Evolutionary conservation across 2,329 filamentous ascomycete species (phyloP), one percentile per base, ranked within the genome.

Genomic region (Pseudocercospora cruenta): DNA sequence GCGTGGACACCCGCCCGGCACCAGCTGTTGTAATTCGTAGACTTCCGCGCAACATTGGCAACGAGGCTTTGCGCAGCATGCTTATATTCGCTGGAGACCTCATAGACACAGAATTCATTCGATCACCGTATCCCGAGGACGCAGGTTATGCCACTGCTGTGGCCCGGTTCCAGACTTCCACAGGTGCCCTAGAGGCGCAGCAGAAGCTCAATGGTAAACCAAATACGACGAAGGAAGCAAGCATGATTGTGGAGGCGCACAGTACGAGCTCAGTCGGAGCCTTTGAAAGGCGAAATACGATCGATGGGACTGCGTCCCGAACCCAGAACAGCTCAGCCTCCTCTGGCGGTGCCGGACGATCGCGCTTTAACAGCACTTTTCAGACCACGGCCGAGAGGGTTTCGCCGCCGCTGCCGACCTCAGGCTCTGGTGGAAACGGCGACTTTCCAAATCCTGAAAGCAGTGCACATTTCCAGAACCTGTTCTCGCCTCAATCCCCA

Each of bases 401-500:
- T 58, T 86, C 88, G 26, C 87, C 88, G 43, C 85, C 88, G 3
- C 63, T 77, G 33, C 60, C 71, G 49, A 70, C 68, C 36, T 83
- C 85, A 66, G 76, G 76, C 65, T 88, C 84, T 67, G 81, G 81
- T 49, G 80, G 82, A 60, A 84, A 83, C 63, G 85, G 82, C 66
- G 88, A 91, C 67, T 83, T 90, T 58, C 82, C 86, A n/a, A 84
- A 85, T 60, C 82, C 85, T 2, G 87, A 88, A 33, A 79, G 81
- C 3, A 84, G 78, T 74, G 77, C 80, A 16, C 81, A 84, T 65
- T 87, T 87, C 71, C 87, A 89, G 70, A 88, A 82, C 67, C 79
- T 92, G 26, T 93, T 92, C 78, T 90, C 89, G 12, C 87, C 90
- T 0, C 90, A 91, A 71, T 92, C 90, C 5, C 90, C 90, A 1